phyloP scores from a whole-genome alignment of 805 yeast genomes.

The Metschnikowia anglica region DNA sequence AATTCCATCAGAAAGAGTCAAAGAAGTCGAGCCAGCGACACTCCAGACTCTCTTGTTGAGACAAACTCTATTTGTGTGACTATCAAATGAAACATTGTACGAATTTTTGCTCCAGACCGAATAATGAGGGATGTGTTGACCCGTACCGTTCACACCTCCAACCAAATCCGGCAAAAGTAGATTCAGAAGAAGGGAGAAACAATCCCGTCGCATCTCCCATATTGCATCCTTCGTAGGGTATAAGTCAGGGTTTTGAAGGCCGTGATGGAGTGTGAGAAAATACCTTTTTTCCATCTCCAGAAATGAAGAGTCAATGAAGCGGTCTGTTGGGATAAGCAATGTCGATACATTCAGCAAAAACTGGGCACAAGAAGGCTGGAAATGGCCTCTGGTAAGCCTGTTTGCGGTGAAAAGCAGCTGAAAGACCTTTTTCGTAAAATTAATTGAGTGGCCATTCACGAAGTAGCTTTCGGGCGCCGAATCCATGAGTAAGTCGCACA shows the following conservation, averaged over 20 bases:
- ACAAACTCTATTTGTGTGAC: slow-evolving; percentile 13
- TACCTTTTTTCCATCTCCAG: slow-evolving; percentile 29
- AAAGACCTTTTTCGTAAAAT: slow-evolving; percentile 30
- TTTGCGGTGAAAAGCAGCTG: slow-evolving; percentile 25
- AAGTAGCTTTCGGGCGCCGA: background rate
- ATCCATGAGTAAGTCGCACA: slow-evolving; percentile 37
- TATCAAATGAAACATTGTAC: slow-evolving; percentile 18
- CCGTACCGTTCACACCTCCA: slow-evolving; percentile 34
- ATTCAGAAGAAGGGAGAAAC: slow-evolving; percentile 25
- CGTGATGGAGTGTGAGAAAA: slow-evolving; percentile 28
- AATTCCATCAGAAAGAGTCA: slow-evolving; percentile 34
- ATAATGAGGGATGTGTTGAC: background rate
- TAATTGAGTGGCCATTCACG: slow-evolving; percentile 24
- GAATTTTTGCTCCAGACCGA: slow-evolving; percentile 13
- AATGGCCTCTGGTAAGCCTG: slow-evolving; percentile 10
- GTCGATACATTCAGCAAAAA: slow-evolving; percentile 30
- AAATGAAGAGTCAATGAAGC: slow-evolving; percentile 25
- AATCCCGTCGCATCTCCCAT: slow-evolving; percentile 32
- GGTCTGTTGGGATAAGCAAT: slow-evolving; percentile 37
- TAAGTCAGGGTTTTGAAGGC: slow-evolving; percentile 16
- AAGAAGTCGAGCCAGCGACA: slow-evolving; percentile 16
- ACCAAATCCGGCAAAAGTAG: slow-evolving; percentile 29
- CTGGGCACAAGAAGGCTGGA: slow-evolving; percentile 26
- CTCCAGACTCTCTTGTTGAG: slow-evolving; percentile 23
- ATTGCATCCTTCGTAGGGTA: slow-evolving; percentile 33